Conservation (phyloP, 2,329 filamentous ascomycete genomes). For the Claviceps monticola region DNA sequence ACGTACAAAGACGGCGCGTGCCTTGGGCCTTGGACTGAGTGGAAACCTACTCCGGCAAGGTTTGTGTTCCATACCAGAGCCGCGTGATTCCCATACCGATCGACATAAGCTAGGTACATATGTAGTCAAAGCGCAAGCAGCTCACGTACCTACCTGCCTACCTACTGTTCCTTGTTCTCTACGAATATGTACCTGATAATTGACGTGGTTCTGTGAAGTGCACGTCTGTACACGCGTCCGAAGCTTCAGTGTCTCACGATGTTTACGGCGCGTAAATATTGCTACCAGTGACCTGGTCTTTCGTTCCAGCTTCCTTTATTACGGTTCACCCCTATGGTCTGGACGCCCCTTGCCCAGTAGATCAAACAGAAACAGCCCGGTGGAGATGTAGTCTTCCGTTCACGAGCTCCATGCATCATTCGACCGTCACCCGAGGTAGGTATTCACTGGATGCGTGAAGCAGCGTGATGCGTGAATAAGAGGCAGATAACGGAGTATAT, state of each 20-base stretch:
- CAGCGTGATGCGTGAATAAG: no score
- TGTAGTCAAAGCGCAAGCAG: not conserved
- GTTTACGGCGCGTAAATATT: not conserved
- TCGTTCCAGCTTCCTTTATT: not conserved
- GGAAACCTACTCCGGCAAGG: not conserved
- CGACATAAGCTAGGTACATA: not conserved
- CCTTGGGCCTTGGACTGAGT: not conserved
- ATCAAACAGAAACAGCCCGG: not conserved
- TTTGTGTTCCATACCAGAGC: constrained; percentile 5
- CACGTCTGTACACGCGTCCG: not conserved
- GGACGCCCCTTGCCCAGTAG: no score
- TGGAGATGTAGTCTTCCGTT: not conserved
- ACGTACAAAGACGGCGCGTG: not conserved
- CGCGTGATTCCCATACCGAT: not conserved
- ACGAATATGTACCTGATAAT: no score
- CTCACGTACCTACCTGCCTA: no score
- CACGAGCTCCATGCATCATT: not conserved
- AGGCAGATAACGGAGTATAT: no score
- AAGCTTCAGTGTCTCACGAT: constrained; percentile 1
- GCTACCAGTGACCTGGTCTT: not conserved
- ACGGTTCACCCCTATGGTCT: not conserved
- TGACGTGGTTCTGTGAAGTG: no score
- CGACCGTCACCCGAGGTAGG: not conserved
- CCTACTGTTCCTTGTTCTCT: no score
- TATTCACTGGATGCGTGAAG: no score